Base-by-base conservation (phyloP, 345 rosid species). In the Trapa bicornis region DNA sequence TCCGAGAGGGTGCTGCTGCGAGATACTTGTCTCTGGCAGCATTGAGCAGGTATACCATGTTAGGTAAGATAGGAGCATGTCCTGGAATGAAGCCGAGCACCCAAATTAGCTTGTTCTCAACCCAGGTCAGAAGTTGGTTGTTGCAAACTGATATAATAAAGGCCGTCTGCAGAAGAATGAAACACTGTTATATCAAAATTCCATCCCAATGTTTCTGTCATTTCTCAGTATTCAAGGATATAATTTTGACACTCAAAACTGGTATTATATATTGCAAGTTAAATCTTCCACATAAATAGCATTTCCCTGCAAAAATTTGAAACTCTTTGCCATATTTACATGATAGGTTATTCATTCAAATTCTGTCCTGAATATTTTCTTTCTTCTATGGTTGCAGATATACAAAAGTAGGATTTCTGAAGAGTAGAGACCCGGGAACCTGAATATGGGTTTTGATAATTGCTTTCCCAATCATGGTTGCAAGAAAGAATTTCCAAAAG, bases 401-500 rank as follows among this genome's bases (percentile, higher is more conserved):
- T 14, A 57, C 32, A 57, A 32, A 38, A 42, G 6, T n/a, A 45
- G 12, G 11, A 1, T 45, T 45, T 11, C 33, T 45, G 11, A 16
- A 14, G 29, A 42, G 37, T 43, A 16, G 22, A 41, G 65, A 15
- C 16, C 22, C 12, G 43, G 37, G 11, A 63, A 94, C 99, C 95
- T 94, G 99, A 68, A 94, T 89, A 79, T 94, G 97, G 77, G 97
- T 87, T 80, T 94, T 94, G 68, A 94, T 80, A 16, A 94, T 71
- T 12, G 99, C 99, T 76, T 94, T 94, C 60, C 99, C 99, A 38
- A 91, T 76, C 72, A 94, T 64, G 37, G 99, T 94, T n/a, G 99
- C 85, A 1, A 89, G 71, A 69, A 91, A 89, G 73, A 94, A 94
- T 72, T 89, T 83, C 97, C 95, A 89, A 75, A 94, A 94, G 2